Percentiles rank a stretch among this genome's conserved stretches.
phyloP scores from a whole-genome alignment of 495 filamentous ascomycete species.

The Aspergillus incahuasiensis region DNA sequence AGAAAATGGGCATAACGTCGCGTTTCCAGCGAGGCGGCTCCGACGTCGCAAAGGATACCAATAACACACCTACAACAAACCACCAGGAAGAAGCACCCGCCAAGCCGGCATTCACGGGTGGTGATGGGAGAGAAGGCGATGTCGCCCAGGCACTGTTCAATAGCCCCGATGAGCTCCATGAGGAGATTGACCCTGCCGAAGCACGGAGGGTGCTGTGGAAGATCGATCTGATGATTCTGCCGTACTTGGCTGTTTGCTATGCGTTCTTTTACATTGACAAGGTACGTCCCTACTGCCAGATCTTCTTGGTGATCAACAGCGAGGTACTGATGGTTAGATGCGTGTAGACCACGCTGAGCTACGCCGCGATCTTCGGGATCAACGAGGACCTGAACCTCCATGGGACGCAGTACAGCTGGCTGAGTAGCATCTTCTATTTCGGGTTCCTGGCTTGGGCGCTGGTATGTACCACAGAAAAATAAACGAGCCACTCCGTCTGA shows the following conservation, averaged over 20 bases:
- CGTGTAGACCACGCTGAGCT: conserved; percentile 50
- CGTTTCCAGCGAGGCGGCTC: conserved; percentile 15
- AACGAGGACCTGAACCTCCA: conserved; percentile 41
- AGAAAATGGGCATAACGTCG: conserved; percentile 5
- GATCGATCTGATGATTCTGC: conserved; percentile 50
- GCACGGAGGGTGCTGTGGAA: conserved; percentile 48
- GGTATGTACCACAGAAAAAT: conserved; percentile 9
- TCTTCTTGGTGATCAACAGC: too few relatives aligned
- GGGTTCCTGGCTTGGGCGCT: conserved; percentile 48
- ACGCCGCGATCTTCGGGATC: conserved; percentile 58
- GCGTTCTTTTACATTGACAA: conserved; percentile 60
- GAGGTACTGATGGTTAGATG: not conserved
- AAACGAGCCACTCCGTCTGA: not conserved
- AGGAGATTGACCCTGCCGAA: conserved; percentile 45
- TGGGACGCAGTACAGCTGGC: conserved; percentile 48
- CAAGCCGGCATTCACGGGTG: conserved; percentile 25
- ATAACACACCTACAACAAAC: conserved; percentile 19
- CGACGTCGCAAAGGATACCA: conserved; percentile 18
- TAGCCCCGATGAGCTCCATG: conserved; percentile 37
- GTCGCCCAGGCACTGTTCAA: conserved; percentile 43
- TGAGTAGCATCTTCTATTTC: conserved; percentile 47
- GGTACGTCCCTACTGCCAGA: conserved; percentile 20
- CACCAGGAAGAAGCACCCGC: conserved; percentile 25
- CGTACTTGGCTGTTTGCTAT: conserved; percentile 53
- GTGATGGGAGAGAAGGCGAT: conserved; percentile 40